Evolutionary conservation across 768 basidiomycete genomes (phyloP), one percentile per base, ranked within the genome.

Genomic region (Boletus vinaceobasis): DNA sequence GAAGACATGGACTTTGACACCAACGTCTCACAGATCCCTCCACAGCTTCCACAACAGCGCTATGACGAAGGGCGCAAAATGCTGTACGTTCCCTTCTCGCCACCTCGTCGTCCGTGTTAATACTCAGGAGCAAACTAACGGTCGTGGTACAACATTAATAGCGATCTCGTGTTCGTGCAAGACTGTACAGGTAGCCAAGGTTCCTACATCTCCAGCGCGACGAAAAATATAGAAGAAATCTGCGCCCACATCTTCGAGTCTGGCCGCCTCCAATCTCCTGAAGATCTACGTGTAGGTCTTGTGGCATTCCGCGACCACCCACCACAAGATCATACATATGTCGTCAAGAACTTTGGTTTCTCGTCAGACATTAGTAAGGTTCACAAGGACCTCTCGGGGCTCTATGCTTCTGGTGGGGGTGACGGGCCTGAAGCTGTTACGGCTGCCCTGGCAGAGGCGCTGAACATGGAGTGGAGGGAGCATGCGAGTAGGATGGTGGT

Each of bases 341-440:
- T 98, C 58, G 87, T 87, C 65, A 93, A 89, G 77, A 94, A 90
- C 69, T 93, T 94, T 78, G 91, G 90, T 2, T 98, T 98, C 74
- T 89, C 94, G 23, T 92, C 91, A 11, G 90, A 96, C 67, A 94
- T 96, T 61, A 78, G 81, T 63, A 82, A 89, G 66, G 90, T 98
- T 23, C 89, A 96, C 63, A 85, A 80, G 62, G 82, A 94, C 68
- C 78, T 98, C 39, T 87, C 90, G 43, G 78, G 81, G 17, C 75
- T 96, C 59, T 94, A 93, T 73, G 93, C 93, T 31, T 88, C 87
- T 11, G 93, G 93, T 14, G 92, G 93, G 11, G 91, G 92, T 13
- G 96, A 97, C 76, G 96, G 96, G 0, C 96, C 96, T 0, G 96
- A 98, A 71, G 96, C 95, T 14, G 91, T 98, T 56, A 98, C 96